A percentile compares a stretch with the other conserved stretches of the same genome.
phyloP scores from a whole-genome alignment of 768 basidiomycete species.

The Amylocystis lapponica region DNA sequence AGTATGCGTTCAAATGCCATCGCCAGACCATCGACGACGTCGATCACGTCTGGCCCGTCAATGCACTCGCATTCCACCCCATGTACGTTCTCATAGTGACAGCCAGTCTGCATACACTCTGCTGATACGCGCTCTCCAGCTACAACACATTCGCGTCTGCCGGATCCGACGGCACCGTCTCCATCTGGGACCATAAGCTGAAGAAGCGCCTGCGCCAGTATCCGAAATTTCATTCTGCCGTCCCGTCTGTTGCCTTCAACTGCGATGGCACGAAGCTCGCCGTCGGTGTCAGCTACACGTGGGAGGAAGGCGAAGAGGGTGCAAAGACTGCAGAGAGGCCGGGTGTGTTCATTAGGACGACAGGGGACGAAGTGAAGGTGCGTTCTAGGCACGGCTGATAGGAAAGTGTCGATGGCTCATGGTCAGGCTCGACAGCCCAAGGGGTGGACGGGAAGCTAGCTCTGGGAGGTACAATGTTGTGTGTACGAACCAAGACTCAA shows the following conservation, averaged over 20 bases:
- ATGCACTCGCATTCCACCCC: conserved; percentile 92
- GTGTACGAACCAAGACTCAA: no score
- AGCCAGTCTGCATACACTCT: background rate
- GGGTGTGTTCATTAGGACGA: conserved; percentile 51
- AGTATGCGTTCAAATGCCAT: conserved; percentile 98
- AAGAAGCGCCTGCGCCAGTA: conserved; percentile 94
- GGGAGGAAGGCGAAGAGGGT: conserved; percentile 82
- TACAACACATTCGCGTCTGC: conserved; percentile 95
- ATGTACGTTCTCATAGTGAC: conserved; percentile 40
- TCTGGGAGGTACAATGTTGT: no score
- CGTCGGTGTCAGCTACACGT: conserved; percentile 82
- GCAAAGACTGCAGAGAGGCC: conserved; percentile 59
- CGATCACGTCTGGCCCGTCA: conserved; percentile 97
- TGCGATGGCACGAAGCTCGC: conserved; percentile 79
- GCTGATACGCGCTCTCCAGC: conserved; percentile 30
- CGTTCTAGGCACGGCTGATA: background rate
- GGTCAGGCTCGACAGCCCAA: conserved; percentile 15
- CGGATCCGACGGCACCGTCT: conserved; percentile 90
- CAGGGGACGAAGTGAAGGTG: conserved; percentile 79
- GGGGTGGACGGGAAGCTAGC: conserved; percentile 24
- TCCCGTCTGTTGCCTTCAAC: conserved; percentile 80
- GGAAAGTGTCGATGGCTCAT: background rate
- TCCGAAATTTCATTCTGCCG: conserved; percentile 66
- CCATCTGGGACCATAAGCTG: conserved; percentile 95
- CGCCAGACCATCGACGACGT: conserved; percentile 84